Conservation (phyloP, 352 stramenopile genomes). For the Pythium phragmitis region DNA sequence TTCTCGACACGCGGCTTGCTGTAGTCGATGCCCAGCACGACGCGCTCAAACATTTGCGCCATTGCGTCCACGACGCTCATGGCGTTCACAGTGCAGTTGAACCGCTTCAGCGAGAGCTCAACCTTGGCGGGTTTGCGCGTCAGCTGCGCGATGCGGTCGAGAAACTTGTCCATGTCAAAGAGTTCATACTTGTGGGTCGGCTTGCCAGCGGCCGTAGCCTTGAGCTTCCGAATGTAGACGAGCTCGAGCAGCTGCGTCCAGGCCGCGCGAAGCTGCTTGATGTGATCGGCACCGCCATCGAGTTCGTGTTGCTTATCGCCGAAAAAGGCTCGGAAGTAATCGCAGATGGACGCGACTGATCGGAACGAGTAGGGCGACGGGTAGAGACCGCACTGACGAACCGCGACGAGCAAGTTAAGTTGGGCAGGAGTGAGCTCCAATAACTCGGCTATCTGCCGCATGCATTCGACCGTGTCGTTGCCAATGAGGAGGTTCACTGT, state of each 20-base stretch:
- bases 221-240: conserved; percentile 56
- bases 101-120: conserved; percentile 48
- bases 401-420: conserved; percentile 63
- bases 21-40: conserved; percentile 64
- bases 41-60: conserved; percentile 59
- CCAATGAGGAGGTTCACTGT: conserved; percentile 44
- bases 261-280: conserved; percentile 31
- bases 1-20: conserved; percentile 47
- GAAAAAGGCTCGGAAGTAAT: conserved; percentile 60
- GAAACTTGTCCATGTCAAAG: conserved; percentile 61
- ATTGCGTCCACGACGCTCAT: conserved; percentile 58
- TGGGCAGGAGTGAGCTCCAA: conserved; percentile 50
- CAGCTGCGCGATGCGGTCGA: conserved; percentile 46
- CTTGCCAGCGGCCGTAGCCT: conserved; percentile 15
- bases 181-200: conserved; percentile 41
- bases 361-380: conserved; percentile 47
- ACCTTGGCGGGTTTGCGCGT: conserved; percentile 49
- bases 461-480: conserved; percentile 38
- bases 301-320: conserved; percentile 33
- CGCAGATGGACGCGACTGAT: conserved; percentile 50
- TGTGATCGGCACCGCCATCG: conserved; percentile 34
- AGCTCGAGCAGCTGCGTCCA: conserved; percentile 65
- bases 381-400: conserved; percentile 49
- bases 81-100: conserved; percentile 59
- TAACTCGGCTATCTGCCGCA: conserved; percentile 48